Evolutionary conservation across 129 eudicot genomes (phyloP).

Genomic region (Silybum marianum): DNA sequence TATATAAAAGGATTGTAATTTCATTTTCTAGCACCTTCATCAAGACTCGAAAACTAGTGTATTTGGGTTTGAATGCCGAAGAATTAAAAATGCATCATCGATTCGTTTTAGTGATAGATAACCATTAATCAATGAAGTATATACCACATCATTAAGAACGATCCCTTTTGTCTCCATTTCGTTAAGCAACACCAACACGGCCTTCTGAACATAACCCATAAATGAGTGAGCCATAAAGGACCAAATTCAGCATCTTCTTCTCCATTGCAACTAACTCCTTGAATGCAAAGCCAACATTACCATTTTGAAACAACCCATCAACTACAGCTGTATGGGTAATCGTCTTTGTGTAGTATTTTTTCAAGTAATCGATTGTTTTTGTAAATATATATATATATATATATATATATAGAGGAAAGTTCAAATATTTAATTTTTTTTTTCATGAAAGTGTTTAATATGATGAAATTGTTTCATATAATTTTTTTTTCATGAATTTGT

Average conservation of each 20-base stretch:
- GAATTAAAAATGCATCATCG: constrained; percentile 61
- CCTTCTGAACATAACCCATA: constrained; percentile 80
- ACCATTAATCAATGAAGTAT: constrained; percentile 74
- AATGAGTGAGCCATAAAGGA: constrained; percentile 67
- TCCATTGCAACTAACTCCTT: constrained; percentile 65
- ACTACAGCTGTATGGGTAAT: constrained; percentile 69
- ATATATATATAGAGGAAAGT: no score
- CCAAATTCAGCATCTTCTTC: constrained; percentile 50
- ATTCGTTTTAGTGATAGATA: constrained; percentile 50
- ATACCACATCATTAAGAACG: constrained; percentile 69
- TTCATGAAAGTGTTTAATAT: no score
- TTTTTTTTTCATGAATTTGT: no score
- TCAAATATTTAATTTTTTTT: no score
- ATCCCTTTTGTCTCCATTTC: constrained; percentile 66
- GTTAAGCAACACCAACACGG: constrained; percentile 44
- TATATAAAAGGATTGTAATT: no score
- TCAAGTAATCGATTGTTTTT: no score
- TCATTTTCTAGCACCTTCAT: constrained; percentile 63
- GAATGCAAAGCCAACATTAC: constrained; percentile 52
- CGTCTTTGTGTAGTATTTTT: constrained; percentile 52
- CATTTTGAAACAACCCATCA: constrained; percentile 73
- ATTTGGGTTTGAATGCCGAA: constrained; percentile 68
- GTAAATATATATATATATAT: no score
- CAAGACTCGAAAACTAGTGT: constrained; percentile 53
- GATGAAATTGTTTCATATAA: no score